A percentile compares a stretch with the other conserved stretches of the same genome.
These are phyloP conservation scores for Syncephalis fuscata DNA, from an alignment of 371 early-diverging fungal species.

Conservation along the genomic window DNA sequence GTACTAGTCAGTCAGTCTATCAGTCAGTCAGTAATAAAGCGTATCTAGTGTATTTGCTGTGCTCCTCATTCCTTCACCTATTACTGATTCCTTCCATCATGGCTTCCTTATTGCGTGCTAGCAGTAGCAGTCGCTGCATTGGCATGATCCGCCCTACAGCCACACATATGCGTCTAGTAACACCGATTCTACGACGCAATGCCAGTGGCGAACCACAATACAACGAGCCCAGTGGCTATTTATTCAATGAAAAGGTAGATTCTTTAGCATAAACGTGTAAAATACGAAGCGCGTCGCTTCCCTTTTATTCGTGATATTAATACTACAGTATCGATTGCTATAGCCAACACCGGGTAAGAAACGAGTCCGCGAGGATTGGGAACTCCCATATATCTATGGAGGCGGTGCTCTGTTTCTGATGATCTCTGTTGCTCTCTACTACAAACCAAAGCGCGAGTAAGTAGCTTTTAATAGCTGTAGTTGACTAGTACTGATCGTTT, in stretches of 20 bases:
- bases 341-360: slow-evolving; percentile 16
- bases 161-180: too few species aligned
- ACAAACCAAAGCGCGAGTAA: slow-evolving; percentile 53
- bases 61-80: too few species aligned
- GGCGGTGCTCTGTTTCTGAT: slow-evolving; percentile 34
- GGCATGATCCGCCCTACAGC: too few species aligned
- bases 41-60: too few species aligned
- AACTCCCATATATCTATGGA: slow-evolving; percentile 34
- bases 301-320: background rate
- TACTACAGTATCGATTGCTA: background rate
- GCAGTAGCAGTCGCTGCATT: too few species aligned
- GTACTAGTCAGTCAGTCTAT: too few species aligned
- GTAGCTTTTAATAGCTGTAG: background rate
- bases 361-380: slow-evolving; percentile 55
- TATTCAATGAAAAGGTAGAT: slow-evolving; percentile 47
- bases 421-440: slow-evolving; percentile 28
- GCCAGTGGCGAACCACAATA: slow-evolving; percentile 14
- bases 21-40: too few species aligned
- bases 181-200: too few species aligned
- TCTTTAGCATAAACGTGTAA: background rate
- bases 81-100: too few species aligned
- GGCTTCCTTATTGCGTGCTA: too few species aligned
- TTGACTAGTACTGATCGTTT: too few species aligned
- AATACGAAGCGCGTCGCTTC: too few species aligned
- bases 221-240: slow-evolving; percentile 43